Evolutionary conservation across 305 asterid genomes (phyloP).

Genomic region (Solanum hybrid): DNA sequence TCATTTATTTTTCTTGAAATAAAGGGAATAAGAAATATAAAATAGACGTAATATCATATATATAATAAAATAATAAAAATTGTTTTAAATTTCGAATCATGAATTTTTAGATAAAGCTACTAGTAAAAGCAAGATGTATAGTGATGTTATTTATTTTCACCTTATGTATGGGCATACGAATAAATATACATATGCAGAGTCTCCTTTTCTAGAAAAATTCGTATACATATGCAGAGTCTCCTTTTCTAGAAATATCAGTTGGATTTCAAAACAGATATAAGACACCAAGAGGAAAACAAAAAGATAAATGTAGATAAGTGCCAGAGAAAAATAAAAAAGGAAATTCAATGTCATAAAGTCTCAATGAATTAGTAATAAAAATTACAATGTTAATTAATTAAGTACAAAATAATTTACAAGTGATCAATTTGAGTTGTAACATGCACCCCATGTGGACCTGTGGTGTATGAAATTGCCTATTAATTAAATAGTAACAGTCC

Average conservation of each 20-base stretch:
- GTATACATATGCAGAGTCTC: not conserved
- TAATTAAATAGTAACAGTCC: slow-evolving; percentile 11
- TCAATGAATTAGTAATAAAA: not conserved
- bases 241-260: not conserved
- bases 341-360: not conserved
- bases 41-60: not conserved
- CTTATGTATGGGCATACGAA: not conserved
- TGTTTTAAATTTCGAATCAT: not conserved
- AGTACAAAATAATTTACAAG: not conserved
- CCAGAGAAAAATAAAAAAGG: not conserved
- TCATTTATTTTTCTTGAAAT: not conserved
- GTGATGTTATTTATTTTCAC: not conserved
- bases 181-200: not conserved
- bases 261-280: not conserved
- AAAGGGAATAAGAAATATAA: not conserved
- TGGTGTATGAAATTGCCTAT: slow-evolving; percentile 15
- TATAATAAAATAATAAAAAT: not conserved
- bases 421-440: slow-evolving; percentile 7
- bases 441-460: not conserved
- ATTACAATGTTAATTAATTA: not conserved
- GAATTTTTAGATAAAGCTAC: not conserved
- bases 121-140: not conserved
- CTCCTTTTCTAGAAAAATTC: not conserved
- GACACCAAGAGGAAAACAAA: not conserved
- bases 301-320: not conserved